Evolutionary conservation across 1,284 basidiomycete genomes (phyloP).

Genomic region (Rhodotorula mucilaginosa): DNA sequence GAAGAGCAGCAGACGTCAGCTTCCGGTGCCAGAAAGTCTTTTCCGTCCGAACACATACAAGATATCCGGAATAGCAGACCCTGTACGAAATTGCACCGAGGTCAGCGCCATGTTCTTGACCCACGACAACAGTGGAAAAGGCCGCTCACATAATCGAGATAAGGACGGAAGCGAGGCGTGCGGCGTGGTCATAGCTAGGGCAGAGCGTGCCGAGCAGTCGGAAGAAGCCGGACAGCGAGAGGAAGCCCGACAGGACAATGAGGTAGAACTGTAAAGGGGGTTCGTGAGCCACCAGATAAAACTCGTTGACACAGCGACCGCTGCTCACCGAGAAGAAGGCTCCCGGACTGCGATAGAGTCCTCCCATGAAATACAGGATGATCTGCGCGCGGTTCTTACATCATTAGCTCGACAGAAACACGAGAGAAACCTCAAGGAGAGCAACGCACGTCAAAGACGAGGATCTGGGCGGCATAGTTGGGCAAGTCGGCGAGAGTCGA

Average conservation of each 20-base stretch:
- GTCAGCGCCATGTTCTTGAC: conserved; percentile 50
- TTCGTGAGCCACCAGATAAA: no score
- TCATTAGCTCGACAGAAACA: not conserved
- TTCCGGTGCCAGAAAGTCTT: no score
- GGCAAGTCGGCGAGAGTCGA: conserved; percentile 55
- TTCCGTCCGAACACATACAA: no score
- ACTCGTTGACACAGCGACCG: no score
- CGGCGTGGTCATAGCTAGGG: conserved; percentile 54
- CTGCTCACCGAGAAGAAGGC: conserved; percentile 52
- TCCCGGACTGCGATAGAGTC: conserved; percentile 51
- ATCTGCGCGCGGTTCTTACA: not conserved
- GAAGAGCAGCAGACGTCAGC: not conserved
- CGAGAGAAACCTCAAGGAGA: conserved; percentile 42
- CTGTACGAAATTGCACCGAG: not conserved
- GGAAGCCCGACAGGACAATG: conserved; percentile 50
- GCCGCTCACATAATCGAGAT: conserved; percentile 54
- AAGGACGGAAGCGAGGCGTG: conserved; percentile 54
- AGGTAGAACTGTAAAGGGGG: conserved; percentile 44
- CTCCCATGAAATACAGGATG: conserved; percentile 52
- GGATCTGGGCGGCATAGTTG: conserved; percentile 53
- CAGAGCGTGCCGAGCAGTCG: conserved; percentile 54
- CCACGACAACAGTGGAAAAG: conserved; percentile 49
- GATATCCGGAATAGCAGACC: conserved; percentile 22
- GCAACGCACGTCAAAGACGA: conserved; percentile 50
- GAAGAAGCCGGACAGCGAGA: conserved; percentile 55